These are phyloP conservation scores for Candida dubliniensis DNA, from an alignment of 1,139 yeast genomes.

Conservation along the genomic window DNA sequence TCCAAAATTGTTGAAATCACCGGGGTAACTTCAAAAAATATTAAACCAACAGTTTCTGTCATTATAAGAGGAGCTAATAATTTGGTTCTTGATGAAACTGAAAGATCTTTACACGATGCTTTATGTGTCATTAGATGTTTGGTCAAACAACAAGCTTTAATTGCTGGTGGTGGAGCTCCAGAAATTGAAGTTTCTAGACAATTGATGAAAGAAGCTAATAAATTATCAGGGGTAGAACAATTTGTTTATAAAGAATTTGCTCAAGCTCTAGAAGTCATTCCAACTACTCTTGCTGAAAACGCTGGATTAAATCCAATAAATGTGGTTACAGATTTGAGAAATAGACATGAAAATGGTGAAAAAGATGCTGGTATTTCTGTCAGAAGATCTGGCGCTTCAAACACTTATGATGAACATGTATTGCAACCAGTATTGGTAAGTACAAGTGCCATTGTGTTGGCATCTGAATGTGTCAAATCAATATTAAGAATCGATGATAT, in stretches of 20 bases:
- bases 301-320: conserved; percentile 95
- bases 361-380: conserved; percentile 94
- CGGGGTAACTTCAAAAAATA: conserved; percentile 64
- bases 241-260: conserved; percentile 96
- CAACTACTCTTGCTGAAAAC: conserved; percentile 95
- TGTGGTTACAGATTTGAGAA: conserved; percentile 91
- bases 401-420: conserved; percentile 90
- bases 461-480: conserved; percentile 94
- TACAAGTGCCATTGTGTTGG: conserved; percentile 89
- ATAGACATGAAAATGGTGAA: conserved; percentile 89
- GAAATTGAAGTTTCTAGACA: conserved; percentile 91
- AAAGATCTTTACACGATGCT: conserved; percentile 95
- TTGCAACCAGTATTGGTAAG: conserved; percentile 94
- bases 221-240: conserved; percentile 86
- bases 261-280: conserved; percentile 91
- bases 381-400: conserved; percentile 89
- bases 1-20: conserved; percentile 88
- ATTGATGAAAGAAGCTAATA: conserved; percentile 72
- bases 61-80: conserved; percentile 94
- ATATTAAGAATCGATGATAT: conserved; percentile 96
- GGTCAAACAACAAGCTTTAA: conserved; percentile 89
- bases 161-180: conserved; percentile 99
- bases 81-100: conserved; percentile 90
- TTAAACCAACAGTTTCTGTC: conserved; percentile 81
- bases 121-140: conserved; percentile 94